These are phyloP conservation scores for Podila epicladia DNA, from an alignment of 192 early-diverging fungal species.

Conservation along the genomic window DNA sequence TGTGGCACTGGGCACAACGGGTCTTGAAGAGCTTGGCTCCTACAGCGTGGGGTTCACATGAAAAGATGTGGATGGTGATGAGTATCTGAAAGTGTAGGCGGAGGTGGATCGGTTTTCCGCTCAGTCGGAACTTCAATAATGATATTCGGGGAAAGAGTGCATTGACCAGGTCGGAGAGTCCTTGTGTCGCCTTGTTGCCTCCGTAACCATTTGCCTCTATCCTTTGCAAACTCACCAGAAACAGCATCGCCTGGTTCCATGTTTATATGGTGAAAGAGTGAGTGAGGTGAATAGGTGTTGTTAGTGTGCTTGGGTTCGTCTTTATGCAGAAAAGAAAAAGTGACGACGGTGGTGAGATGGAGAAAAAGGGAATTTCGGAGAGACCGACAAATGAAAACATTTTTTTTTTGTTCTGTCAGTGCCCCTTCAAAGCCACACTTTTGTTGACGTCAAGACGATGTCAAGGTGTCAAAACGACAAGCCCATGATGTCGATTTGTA, in stretches of 20 bases:
- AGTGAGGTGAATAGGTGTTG: constrained; percentile 5
- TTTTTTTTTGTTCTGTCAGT: constrained; percentile 16
- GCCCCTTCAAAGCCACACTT: too few relatives aligned
- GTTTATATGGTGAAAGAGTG: constrained; percentile 1
- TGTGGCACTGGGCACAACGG: constrained; percentile 96
- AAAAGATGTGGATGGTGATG: neutral
- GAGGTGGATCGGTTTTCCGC: neutral
- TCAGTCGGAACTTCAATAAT: too few relatives aligned
- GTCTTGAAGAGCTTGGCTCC: constrained; percentile 80
- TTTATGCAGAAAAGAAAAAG: too few relatives aligned
- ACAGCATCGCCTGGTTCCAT: constrained; percentile 21
- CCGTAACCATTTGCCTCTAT: neutral
- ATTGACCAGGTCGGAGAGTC: neutral
- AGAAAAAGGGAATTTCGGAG: neutral
- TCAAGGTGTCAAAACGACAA: too few relatives aligned
- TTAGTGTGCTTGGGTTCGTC: neutral
- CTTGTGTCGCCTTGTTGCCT: neutral
- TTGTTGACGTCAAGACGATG: too few relatives aligned
- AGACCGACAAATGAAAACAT: neutral
- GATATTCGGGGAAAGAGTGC: neutral
- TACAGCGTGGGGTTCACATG: neutral
- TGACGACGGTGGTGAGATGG: neutral
- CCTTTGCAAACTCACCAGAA: constrained; percentile 8
- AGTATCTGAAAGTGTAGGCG: neutral
- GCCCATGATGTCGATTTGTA: too few relatives aligned